A percentile compares a stretch with the other conserved stretches of the same genome.
Evolutionary conservation across 2,329 filamentous ascomycete species (phyloP).

Genomic region (Aspergillus alliaceus): DNA sequence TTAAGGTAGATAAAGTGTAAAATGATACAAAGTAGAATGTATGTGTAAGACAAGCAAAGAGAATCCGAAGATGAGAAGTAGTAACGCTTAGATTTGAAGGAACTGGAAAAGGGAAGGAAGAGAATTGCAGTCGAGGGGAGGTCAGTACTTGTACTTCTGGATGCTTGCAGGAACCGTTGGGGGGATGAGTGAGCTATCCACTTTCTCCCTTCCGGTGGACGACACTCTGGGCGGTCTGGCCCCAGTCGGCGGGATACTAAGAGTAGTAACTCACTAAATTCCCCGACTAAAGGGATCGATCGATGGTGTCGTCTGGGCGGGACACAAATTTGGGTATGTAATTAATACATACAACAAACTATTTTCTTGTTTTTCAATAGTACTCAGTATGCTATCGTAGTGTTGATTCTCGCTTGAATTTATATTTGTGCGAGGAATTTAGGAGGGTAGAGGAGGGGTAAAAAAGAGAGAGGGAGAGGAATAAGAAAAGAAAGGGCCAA

Average conservation of each 20-base stretch:
- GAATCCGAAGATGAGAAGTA: background rate
- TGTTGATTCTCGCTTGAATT: background rate
- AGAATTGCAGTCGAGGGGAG: conserved; percentile 8
- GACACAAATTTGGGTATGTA: background rate
- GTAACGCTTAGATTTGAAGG: background rate
- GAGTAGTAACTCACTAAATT: background rate
- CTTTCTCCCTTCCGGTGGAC: conserved; percentile 1
- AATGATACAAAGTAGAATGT: conserved; percentile 2
- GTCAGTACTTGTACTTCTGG: conserved; percentile 11
- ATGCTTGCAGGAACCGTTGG: conserved; percentile 24
- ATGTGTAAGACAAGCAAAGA: background rate
- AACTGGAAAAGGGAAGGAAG: conserved; percentile 8
- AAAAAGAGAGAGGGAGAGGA: conserved; percentile 1
- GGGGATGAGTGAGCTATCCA: conserved; percentile 20
- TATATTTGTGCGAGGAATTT: background rate
- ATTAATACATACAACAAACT: background rate
- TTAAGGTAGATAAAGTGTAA: background rate
- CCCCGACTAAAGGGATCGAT: conserved; percentile 1
- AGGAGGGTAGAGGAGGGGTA: background rate
- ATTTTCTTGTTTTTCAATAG: background rate
- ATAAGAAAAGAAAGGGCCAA: conserved; percentile 1
- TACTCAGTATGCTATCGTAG: background rate
- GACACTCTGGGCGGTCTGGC: conserved; percentile 1
- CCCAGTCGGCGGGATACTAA: conserved; percentile 1
- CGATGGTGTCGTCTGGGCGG: background rate